phyloP scores from a whole-genome alignment of 208 protist genomes.

The Acanthamoeba lenticulata region DNA sequence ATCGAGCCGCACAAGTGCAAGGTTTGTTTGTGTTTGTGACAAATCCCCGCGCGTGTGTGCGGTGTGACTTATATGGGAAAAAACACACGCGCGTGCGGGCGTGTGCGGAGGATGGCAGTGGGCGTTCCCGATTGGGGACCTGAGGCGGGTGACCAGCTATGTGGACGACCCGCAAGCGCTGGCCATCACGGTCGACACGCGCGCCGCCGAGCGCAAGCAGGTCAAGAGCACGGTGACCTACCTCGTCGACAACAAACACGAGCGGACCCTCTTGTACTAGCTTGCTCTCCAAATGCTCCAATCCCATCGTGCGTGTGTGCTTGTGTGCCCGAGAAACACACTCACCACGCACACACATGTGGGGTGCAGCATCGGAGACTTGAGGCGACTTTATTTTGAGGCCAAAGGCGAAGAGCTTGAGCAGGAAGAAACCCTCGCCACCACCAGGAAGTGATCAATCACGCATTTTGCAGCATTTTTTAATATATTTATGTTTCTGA shows the following conservation, averaged over 20 bases:
- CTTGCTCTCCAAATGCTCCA: not conserved
- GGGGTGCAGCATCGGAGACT: not conserved
- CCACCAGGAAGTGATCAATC: not conserved
- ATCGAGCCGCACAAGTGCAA: conserved; percentile 47
- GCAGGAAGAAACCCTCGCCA: not conserved
- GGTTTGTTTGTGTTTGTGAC: not conserved
- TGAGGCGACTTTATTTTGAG: not conserved
- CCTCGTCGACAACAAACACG: conserved; percentile 41
- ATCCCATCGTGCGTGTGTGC: not conserved
- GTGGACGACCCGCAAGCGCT: conserved; percentile 38
- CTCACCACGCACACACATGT: too few species aligned
- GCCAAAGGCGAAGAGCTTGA: not conserved
- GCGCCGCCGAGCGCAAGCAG: conserved; percentile 2
- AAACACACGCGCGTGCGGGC: too few species aligned
- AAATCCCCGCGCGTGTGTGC: too few species aligned
- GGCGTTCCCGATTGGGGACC: conserved; percentile 40
- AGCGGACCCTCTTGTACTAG: not conserved
- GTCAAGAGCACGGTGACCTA: conserved; percentile 41
- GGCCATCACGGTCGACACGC: not conserved
- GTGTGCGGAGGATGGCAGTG: not conserved
- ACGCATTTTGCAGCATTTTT: too few species aligned
- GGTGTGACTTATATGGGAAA: too few species aligned
- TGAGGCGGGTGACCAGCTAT: conserved; percentile 21
- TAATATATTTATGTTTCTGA: too few species aligned
- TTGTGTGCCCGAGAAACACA: too few species aligned